A percentile compares a stretch with the other conserved stretches of the same genome.
Evolutionary conservation across 257 asterid genomes (phyloP).

Genomic region (Primulina tabacum): DNA sequence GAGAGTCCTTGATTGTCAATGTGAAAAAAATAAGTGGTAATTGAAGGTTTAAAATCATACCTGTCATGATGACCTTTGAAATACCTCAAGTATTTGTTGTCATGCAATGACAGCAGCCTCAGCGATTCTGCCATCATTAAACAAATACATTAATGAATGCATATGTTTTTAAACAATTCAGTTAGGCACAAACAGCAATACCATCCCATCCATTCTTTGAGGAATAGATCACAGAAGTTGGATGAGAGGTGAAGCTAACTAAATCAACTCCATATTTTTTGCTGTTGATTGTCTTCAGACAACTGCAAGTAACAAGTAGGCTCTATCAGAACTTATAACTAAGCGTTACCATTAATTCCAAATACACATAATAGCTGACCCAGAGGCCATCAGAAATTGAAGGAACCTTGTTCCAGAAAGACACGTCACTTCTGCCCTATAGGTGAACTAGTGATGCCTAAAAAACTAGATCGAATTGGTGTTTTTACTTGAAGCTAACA

Average conservation of each 20-base stretch:
- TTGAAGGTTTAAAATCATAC: conserved; percentile 37
- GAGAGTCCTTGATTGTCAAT: conserved; percentile 13
- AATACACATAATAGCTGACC: not conserved
- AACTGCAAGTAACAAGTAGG: conserved; percentile 42
- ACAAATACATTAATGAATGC: conserved; percentile 21
- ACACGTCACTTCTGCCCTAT: not conserved
- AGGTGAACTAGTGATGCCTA: not conserved
- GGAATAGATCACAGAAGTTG: conserved; percentile 91
- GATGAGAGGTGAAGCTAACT: conserved; percentile 95
- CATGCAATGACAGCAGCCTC: conserved; percentile 91
- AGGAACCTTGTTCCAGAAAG: conserved; percentile 5
- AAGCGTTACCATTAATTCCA: conserved; percentile 5
- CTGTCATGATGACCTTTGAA: conserved; percentile 99
- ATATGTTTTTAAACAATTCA: conserved; percentile 21
- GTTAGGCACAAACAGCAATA: conserved; percentile 31
- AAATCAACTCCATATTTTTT: conserved; percentile 94
- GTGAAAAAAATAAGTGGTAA: conserved; percentile 5
- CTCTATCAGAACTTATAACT: conserved; percentile 25
- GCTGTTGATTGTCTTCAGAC: conserved; percentile 95
- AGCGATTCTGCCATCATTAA: conserved; percentile 74
- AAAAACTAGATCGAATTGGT: not conserved
- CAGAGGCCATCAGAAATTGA: conserved; percentile 2
- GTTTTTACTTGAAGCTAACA: not conserved
- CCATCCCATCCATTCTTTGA: conserved; percentile 99
- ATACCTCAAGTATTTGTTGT: conserved; percentile 94